A percentile compares a stretch with the other conserved stretches of the same genome.
phyloP scores from a whole-genome alignment of 2,329 filamentous ascomycete species.

The Arthrobotrys iridis region DNA sequence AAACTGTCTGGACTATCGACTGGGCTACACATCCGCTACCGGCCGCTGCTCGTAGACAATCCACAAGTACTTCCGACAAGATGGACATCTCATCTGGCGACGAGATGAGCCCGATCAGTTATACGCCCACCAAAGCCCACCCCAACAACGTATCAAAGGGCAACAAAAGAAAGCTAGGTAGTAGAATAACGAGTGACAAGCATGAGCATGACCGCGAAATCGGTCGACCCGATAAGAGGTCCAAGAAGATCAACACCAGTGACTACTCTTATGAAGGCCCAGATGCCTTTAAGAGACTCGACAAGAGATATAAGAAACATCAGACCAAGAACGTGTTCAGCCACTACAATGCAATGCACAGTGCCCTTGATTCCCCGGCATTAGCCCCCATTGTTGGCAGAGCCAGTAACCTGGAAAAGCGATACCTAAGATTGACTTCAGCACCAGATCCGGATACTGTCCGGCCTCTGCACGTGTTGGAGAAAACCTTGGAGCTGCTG shows the following conservation, averaged over 20 bases:
- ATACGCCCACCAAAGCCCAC: neutral
- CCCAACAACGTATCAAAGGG: constrained; percentile 26
- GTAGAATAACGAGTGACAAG: constrained; percentile 49
- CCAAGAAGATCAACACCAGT: constrained; percentile 58
- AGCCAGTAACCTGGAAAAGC: constrained; percentile 86
- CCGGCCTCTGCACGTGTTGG: constrained; percentile 80
- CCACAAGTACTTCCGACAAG: constrained; percentile 17
- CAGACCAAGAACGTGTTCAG: constrained; percentile 56
- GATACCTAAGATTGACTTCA: constrained; percentile 90
- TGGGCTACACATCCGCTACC: constrained; percentile 82
- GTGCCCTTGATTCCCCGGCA: constrained; percentile 63
- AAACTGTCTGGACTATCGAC: constrained; percentile 76
- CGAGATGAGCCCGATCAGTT: constrained; percentile 16
- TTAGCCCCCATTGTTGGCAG: constrained; percentile 79
- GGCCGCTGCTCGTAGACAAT: constrained; percentile 61
- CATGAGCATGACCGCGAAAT: constrained; percentile 29
- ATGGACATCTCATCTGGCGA: constrained; percentile 53
- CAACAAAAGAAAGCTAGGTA: constrained; percentile 53
- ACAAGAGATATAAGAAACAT: constrained; percentile 46
- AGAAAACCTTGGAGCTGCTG: constrained; percentile 84
- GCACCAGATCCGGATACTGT: constrained; percentile 89
- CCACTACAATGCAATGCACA: constrained; percentile 65
- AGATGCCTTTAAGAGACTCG: constrained; percentile 50
- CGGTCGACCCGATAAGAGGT: constrained; percentile 43
- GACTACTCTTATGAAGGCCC: constrained; percentile 57